phyloP scores from a whole-genome alignment of 805 yeast genomes.

The Kazachstania viticola region DNA sequence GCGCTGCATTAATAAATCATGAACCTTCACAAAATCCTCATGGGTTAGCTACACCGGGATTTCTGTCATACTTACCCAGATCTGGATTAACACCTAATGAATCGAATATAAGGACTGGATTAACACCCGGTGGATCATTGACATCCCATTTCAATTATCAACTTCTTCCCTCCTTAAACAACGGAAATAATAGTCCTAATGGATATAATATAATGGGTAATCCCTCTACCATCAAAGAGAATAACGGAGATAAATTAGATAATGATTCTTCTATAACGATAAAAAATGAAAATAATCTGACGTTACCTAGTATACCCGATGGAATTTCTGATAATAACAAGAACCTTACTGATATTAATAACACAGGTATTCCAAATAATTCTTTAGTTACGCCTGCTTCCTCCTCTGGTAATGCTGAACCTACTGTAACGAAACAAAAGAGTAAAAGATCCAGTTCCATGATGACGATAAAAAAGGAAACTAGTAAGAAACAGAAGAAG shows the following conservation, averaged over 20 bases:
- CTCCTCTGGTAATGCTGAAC: not conserved
- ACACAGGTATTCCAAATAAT: too few relatives aligned
- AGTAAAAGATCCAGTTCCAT: not conserved
- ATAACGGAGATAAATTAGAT: not conserved
- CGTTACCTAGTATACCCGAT: too few relatives aligned
- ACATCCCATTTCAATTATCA: slow-evolving; percentile 8
- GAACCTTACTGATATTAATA: not conserved
- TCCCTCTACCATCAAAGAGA: not conserved
- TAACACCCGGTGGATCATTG: slow-evolving; percentile 48
- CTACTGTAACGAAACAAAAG: not conserved
- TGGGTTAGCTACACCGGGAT: slow-evolving; percentile 2
- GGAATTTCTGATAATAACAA: not conserved
- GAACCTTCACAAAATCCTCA: too few relatives aligned
- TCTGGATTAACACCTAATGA: slow-evolving; percentile 72
- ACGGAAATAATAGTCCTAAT: not conserved
- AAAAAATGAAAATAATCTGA: not conserved
- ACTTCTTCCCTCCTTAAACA: slow-evolving; percentile 9
- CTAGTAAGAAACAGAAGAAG: not conserved
- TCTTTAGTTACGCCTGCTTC: too few relatives aligned
- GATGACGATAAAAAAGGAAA: not conserved
- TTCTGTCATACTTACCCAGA: slow-evolving; percentile 18
- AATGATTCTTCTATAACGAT: not conserved
- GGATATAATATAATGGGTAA: not conserved
- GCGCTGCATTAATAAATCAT: too few relatives aligned
- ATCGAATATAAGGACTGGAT: slow-evolving; percentile 55